These are phyloP conservation scores for Pythium brassicae DNA, from an alignment of 352 stramenopile genomes.

Conservation along the genomic window DNA sequence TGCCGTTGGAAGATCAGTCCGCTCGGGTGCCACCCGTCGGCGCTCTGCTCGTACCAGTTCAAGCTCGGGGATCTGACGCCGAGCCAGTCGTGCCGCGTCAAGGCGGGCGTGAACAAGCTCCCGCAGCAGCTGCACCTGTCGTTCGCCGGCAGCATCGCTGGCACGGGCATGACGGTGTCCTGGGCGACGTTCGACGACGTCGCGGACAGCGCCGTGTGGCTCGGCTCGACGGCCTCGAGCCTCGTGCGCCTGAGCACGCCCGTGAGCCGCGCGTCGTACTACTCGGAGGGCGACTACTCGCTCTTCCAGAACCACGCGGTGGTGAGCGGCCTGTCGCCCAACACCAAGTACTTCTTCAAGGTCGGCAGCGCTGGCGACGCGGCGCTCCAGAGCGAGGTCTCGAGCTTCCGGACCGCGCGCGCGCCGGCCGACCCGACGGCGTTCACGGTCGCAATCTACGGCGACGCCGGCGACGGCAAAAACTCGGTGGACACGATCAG, in stretches of 20 bases:
- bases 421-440: conserved; percentile 17
- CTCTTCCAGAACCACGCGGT: conserved; percentile 40
- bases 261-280: conserved; percentile 36
- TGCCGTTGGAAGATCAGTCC: conserved; percentile 26
- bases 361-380: conserved; percentile 26
- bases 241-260: conserved; percentile 17
- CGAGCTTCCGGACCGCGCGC: conserved; percentile 30
- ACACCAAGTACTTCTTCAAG: conserved; percentile 47
- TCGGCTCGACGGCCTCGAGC: conserved; percentile 23
- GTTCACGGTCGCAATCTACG: conserved; percentile 54
- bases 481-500: conserved; percentile 35
- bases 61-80: conserved; percentile 35
- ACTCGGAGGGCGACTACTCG: conserved; percentile 41
- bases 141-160: conserved; percentile 32
- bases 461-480: conserved; percentile 39
- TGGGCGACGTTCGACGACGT: conserved; percentile 51
- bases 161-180: conserved; percentile 55
- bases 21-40: conserved; percentile 22
- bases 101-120: conserved; percentile 30
- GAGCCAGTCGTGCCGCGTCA: conserved; percentile 42
- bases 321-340: conserved; percentile 19
- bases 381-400: conserved; percentile 23
- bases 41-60: conserved; percentile 32
- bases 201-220: conserved; percentile 38
- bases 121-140: conserved; percentile 60